Percentiles rank a stretch among this genome's conserved stretches.
Evolutionary conservation across 2,329 filamentous ascomycete species (phyloP).

Genomic region (Aspergillus niger): DNA sequence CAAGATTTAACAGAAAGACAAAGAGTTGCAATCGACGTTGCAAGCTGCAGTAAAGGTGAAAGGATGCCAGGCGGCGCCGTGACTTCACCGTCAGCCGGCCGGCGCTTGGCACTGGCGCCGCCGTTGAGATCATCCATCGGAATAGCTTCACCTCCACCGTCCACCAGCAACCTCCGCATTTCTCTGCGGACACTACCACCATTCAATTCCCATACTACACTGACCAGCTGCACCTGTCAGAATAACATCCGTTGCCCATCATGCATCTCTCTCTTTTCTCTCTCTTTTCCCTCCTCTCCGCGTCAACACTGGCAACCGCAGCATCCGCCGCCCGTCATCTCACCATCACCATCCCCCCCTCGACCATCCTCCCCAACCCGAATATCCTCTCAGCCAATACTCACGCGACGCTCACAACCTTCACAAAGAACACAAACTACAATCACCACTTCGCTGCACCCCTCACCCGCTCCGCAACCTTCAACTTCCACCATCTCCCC

Average conservation of each 20-base stretch:
- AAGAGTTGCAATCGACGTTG: background rate
- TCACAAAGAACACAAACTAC: conserved; percentile 31
- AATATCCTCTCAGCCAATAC: conserved; percentile 47
- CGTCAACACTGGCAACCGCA: conserved; percentile 24
- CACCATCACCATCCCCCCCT: conserved; percentile 43
- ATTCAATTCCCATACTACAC: background rate
- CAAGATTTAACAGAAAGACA: no score
- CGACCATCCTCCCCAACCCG: conserved; percentile 48
- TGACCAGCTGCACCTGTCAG: background rate
- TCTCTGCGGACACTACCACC: background rate
- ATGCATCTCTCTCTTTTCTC: conserved; percentile 21
- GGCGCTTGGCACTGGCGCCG: background rate
- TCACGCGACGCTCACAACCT: conserved; percentile 54
- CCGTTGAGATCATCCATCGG: background rate
- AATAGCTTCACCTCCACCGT: background rate
- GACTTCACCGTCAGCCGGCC: background rate
- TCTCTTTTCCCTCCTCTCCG: conserved; percentile 22
- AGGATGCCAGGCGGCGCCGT: background rate
- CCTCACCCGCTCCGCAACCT: conserved; percentile 68
- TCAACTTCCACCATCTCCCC: conserved; percentile 73
- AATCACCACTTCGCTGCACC: conserved; percentile 54
- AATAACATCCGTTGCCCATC: background rate
- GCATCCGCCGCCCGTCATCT: conserved; percentile 29
- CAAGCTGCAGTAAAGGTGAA: background rate
- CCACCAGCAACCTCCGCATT: background rate